Evolutionary conservation across 179 eudicot genomes (phyloP).

Genomic region (Beta lomatogona): DNA sequence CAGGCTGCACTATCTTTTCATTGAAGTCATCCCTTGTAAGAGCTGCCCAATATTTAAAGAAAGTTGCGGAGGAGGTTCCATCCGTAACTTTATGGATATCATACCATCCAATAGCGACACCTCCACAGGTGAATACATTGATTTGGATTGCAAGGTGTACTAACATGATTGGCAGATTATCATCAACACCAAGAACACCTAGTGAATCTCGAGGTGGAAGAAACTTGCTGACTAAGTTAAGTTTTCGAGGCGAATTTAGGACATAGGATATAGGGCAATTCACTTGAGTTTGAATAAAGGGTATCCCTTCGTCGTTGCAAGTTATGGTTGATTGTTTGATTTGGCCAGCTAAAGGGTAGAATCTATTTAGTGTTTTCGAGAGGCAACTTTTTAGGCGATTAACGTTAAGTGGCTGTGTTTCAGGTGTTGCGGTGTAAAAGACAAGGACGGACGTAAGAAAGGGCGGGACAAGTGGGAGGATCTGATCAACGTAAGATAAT

Average conservation of each 20-base stretch:
- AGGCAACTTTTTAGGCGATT: slow-evolving; percentile 1
- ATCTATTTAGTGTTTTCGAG: not conserved
- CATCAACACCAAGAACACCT: not conserved
- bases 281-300: slow-evolving; percentile 14
- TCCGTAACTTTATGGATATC: slow-evolving; percentile 24
- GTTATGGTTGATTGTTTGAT: not conserved
- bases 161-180: too few relatives aligned
- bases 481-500: slow-evolving; percentile 10
- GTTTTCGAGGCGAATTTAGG: not conserved
- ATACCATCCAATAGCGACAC: slow-evolving; percentile 22
- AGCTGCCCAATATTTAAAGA: slow-evolving; percentile 23
- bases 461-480: slow-evolving; percentile 4
- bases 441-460: slow-evolving; percentile 7
- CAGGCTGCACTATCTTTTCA: not conserved
- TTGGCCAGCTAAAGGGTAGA: slow-evolving; percentile 24
- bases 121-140: slow-evolving; percentile 18
- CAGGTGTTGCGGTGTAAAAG: not conserved
- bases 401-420: not conserved
- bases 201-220: slow-evolving; percentile 16
- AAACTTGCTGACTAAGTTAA: slow-evolving; percentile 8
- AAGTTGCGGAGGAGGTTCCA: slow-evolving; percentile 12
- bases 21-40: not conserved
- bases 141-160: not conserved
- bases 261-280: slow-evolving; percentile 9
- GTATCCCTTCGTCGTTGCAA: slow-evolving; percentile 20